Percentiles rank a stretch among this genome's conserved stretches.
Conservation (phyloP, 163 green algal genomes). For the Trebouxiophyceae sp. region DNA sequence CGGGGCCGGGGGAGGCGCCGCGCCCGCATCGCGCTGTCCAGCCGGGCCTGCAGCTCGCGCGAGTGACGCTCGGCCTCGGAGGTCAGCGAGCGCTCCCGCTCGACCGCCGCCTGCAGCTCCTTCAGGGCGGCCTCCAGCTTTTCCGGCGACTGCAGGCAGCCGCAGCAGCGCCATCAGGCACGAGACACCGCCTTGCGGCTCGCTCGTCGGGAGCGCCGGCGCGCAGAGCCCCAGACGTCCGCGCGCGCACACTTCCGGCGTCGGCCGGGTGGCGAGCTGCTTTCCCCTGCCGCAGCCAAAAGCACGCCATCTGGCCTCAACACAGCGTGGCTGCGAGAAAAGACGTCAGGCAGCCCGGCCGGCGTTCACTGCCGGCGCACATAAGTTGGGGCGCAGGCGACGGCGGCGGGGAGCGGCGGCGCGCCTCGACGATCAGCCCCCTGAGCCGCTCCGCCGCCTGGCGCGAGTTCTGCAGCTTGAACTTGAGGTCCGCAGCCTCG, state of each 20-base stretch:
- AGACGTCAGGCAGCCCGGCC: too few relatives aligned
- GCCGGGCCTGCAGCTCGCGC: constrained; percentile 41
- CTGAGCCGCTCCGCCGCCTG: constrained; percentile 55
- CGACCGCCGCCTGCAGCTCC: constrained; percentile 46
- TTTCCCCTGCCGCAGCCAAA: too few relatives aligned
- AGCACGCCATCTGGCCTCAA: too few relatives aligned
- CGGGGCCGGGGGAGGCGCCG: not conserved
- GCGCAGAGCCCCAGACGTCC: too few relatives aligned
- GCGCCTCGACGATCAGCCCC: constrained; percentile 65
- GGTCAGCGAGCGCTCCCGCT: constrained; percentile 41
- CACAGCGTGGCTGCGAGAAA: too few relatives aligned
- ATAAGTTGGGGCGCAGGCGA: too few relatives aligned
- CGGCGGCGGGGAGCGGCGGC: too few relatives aligned
- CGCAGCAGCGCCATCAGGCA: too few relatives aligned
- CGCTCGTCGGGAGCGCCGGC: too few relatives aligned
- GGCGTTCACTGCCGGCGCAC: too few relatives aligned
- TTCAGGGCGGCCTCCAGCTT: constrained; percentile 53
- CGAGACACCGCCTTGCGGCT: not conserved
- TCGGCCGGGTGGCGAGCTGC: too few relatives aligned
- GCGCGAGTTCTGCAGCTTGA: constrained; percentile 40
- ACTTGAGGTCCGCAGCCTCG: constrained; percentile 48
- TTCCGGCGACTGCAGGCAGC: constrained; percentile 51
- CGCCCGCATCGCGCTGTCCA: constrained; percentile 50
- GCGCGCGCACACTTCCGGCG: too few relatives aligned
- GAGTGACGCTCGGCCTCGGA: constrained; percentile 40